A percentile compares a stretch with the other conserved stretches of the same genome.
Evolutionary conservation across 2,329 filamentous ascomycete species (phyloP).

Genomic region (Plenodomus lindquistii): DNA sequence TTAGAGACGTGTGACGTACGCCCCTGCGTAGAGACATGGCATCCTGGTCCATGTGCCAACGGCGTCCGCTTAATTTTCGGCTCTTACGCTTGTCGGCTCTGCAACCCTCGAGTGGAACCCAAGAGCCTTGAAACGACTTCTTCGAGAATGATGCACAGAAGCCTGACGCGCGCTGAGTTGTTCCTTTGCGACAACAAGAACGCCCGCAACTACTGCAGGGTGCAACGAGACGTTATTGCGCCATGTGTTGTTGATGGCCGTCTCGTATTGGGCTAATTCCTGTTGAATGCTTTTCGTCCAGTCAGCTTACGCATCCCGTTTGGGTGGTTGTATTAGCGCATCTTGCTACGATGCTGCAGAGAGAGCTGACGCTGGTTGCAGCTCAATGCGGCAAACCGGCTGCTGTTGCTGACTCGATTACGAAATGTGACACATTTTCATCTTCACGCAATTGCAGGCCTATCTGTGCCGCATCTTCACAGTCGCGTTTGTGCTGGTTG

Average conservation of each 20-base stretch:
- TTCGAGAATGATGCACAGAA: conserved; percentile 15
- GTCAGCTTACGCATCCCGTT: conserved; percentile 20
- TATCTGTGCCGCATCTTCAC: not conserved
- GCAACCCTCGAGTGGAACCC: conserved; percentile 14
- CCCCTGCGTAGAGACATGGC: conserved; percentile 6
- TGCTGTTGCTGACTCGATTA: conserved; percentile 24
- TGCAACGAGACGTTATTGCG: conserved; percentile 6
- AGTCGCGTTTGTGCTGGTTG: not conserved
- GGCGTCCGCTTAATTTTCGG: conserved; percentile 17
- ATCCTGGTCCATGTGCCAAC: conserved; percentile 11
- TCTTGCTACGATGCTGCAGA: conserved; percentile 10
- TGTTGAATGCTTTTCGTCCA: conserved; percentile 22
- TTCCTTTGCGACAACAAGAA: conserved; percentile 8
- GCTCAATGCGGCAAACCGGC: conserved; percentile 32
- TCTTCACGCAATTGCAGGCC: conserved; percentile 8
- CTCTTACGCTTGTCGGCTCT: conserved; percentile 10
- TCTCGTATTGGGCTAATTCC: conserved; percentile 4
- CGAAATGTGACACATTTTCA: conserved; percentile 31
- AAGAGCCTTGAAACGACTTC: conserved; percentile 14
- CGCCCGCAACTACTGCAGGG: conserved; percentile 13
- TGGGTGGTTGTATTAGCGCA: conserved; percentile 14
- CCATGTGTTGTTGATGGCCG: conserved; percentile 7
- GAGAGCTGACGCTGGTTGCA: conserved; percentile 18
- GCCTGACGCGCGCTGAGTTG: conserved; percentile 7
- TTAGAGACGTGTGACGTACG: conserved; percentile 20